phyloP scores from a whole-genome alignment of 805 yeast species.

The Saccharomyces jurei region DNA sequence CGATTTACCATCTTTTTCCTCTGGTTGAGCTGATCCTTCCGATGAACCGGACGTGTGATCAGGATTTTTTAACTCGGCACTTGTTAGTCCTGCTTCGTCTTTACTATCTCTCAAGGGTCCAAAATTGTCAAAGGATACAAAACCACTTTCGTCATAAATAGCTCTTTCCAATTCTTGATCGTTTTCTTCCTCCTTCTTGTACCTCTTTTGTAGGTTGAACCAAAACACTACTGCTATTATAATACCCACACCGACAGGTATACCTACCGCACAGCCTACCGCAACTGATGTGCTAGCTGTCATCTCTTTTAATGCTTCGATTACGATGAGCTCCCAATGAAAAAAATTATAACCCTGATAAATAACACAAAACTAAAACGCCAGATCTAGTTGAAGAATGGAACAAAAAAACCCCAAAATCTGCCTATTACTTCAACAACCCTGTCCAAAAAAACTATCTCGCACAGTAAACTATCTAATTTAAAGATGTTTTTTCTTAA shows the following conservation, averaged over 20 bases:
- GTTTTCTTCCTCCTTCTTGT: constrained; percentile 33
- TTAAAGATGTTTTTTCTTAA: not conserved
- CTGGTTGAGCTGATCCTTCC: not conserved
- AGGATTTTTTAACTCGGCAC: not conserved
- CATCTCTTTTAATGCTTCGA: not conserved
- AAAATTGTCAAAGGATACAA: constrained; percentile 26
- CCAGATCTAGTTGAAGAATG: not conserved
- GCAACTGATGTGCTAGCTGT: constrained; percentile 25
- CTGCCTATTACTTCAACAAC: not conserved
- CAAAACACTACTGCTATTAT: constrained; percentile 32
- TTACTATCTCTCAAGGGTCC: not conserved
- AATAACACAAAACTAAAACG: not conserved
- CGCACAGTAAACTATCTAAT: not conserved
- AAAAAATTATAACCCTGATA: not conserved
- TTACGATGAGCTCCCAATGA: not conserved
- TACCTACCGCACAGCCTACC: constrained; percentile 47
- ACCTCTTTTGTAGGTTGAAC: constrained; percentile 33
- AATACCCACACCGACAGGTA: constrained; percentile 38
- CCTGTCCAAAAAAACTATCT: not conserved
- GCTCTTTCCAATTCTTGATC: constrained; percentile 28
- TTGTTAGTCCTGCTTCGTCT: not conserved
- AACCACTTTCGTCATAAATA: constrained; percentile 30
- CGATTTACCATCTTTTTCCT: not conserved
- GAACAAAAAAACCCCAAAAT: not conserved
- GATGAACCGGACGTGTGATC: not conserved